Evolutionary conservation across 2,329 filamentous ascomycete species (phyloP), one percentile per base, ranked within the genome.

Genomic region (Hymenoscyphus scutula): DNA sequence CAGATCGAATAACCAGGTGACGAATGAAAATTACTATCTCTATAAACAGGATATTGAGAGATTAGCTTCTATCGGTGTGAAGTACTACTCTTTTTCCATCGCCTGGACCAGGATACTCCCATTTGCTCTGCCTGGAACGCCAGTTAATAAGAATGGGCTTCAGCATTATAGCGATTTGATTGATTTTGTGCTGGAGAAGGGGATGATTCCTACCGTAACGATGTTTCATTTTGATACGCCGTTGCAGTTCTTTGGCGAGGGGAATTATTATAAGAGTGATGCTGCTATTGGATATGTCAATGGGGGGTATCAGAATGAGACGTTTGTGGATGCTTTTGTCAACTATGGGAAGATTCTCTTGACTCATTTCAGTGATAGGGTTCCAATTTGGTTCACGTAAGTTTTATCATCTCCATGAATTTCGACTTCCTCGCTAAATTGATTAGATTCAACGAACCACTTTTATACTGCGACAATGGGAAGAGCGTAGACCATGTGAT

Each of bases 1-100:
- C 17, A 51, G 25, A 8, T 19, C 79, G 55, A 73, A 80, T 4
- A 77, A 80, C 0, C 80, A 80, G 56, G 56, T 51, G 3, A 27
- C 56, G 8, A 45, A 59, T 19, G 78, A 82, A 73, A 77, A 82
- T 61, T 84, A 84, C 68, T 84, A 81, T 63, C 73, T 81, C 15
- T 84, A 84, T 69, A 83, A 83, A 70, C 81, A 83, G 68, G 80
- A 84, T 41, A 83, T 84, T 25, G 80, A 79, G 63, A 75, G 81
- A 0, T 74, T 83, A 3, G 81, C 81, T 1, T 73, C 80, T 1
- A 79, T 84, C 72, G 82, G 82, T 0, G 76, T 81, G 13, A 77
- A 77, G 53, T 79, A 82, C 57, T 84, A 82, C 70, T 77, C 77
- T 1, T 83, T 83, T 64, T 80, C 78, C 3, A 81, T 84, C 60